These are phyloP conservation scores for Echeveria elegans DNA, from an alignment of 164 flowering plant species.

Conservation along the genomic window DNA sequence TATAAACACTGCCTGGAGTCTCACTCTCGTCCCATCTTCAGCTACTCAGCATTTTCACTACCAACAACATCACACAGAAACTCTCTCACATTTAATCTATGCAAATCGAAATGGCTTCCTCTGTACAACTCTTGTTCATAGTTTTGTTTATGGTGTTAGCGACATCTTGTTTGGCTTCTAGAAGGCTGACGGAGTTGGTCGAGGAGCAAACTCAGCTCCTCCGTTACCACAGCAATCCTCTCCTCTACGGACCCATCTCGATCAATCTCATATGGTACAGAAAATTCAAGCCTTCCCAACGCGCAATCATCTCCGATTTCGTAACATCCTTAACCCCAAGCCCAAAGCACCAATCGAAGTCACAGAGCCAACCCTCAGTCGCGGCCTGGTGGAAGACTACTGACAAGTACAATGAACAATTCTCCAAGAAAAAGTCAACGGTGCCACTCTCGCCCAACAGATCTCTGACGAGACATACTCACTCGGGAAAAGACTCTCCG, in stretches of 20 bases:
- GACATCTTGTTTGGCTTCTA: background rate
- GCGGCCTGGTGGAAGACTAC: background rate
- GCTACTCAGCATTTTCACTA: no score
- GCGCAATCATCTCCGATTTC: background rate
- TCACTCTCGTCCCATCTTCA: background rate
- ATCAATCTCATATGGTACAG: background rate
- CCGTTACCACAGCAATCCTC: background rate
- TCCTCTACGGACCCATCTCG: background rate
- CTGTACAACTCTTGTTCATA: background rate
- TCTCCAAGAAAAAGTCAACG: slow-evolving; percentile 1
- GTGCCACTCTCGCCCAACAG: slow-evolving; percentile 10
- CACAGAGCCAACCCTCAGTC: background rate
- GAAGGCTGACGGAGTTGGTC: background rate
- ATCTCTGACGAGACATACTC: slow-evolving; percentile 12
- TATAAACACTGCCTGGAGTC: background rate
- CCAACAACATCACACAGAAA: no score
- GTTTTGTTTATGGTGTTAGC: background rate
- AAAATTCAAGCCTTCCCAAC: background rate
- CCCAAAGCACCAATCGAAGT: background rate
- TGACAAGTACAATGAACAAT: background rate
- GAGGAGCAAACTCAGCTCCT: background rate
- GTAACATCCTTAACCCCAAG: background rate
- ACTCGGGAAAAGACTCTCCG: slow-evolving; percentile 14
- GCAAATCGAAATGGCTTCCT: background rate
- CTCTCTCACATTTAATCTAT: no score